Evolutionary conservation across 257 asterid species (phyloP), one percentile per base, ranked within the genome.

Genomic region (Solanum verrucosum): DNA sequence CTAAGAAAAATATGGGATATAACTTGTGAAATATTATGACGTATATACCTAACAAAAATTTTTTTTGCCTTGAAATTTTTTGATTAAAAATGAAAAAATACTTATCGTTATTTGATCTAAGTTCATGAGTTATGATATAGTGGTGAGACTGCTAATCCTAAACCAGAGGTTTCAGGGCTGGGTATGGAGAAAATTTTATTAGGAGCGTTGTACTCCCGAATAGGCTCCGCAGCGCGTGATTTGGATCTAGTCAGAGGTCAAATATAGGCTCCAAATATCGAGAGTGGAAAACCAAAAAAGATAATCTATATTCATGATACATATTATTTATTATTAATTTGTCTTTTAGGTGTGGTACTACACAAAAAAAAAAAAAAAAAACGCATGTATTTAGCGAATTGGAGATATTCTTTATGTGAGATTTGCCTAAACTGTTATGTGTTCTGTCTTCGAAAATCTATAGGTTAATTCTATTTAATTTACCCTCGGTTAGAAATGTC

Each of bases 401-500:
- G 2, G 18, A 65, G 7, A 4, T 25, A 11, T 5, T 7, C 1
- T n/a, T 65, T 70, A 15, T 29, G 7, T 14, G 5, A 67, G 0
- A 29, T 68, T 14, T n/a, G 5, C 11, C 11, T 29, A 68, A 27
- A 14, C 0, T 68, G 9, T 29, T 15, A 68, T 29, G 13, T 70
- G 0, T 0, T 5, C 0, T 34, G 1, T 70, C 12, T 6, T 70
- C 12, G 9, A 7, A 14, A 31, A 3, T 0, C 0, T 70, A 7
- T 6, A 10, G 1, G 5, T 7, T 0, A 15, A 16, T 7, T 20
- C 7, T 71, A 1, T 3, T 31, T 70, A 34, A 70, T 5, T 31
- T 18, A 1, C 1, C 0, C 6, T 68, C 2, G 0, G 0, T 31
- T 29, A 31, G 0, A 0, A 16, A 18, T 9, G 2, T 8, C 25